phyloP scores from a whole-genome alignment of 495 filamentous ascomycete genomes.

The Penicillium parvum region DNA sequence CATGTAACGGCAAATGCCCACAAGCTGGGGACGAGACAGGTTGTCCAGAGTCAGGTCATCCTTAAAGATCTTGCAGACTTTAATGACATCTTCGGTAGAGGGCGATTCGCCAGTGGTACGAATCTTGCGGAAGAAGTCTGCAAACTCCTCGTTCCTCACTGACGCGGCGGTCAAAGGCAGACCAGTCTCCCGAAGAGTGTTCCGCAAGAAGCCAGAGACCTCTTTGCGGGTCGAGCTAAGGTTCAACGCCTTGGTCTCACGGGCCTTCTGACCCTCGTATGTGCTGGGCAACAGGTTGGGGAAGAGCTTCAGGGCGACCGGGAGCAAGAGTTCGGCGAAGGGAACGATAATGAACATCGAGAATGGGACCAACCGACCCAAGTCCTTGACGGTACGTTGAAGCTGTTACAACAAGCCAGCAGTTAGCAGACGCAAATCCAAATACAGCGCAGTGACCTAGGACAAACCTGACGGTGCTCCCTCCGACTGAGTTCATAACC shows the following conservation, averaged over 20 bases:
- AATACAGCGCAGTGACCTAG: neutral
- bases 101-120: conserved; percentile 86
- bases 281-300: conserved; percentile 96
- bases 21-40: conserved; percentile 88
- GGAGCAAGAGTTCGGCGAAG: conserved; percentile 92
- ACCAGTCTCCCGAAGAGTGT: conserved; percentile 89
- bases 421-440: conserved; percentile 10
- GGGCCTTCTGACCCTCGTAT: conserved; percentile 86
- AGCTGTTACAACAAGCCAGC: conserved; percentile 45
- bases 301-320: conserved; percentile 88
- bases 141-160: conserved; percentile 89
- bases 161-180: conserved; percentile 80
- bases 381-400: conserved; percentile 86
- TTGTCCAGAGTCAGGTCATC: conserved; percentile 98
- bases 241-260: conserved; percentile 78
- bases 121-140: conserved; percentile 97
- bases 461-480: conserved; percentile 75
- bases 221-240: conserved; percentile 87
- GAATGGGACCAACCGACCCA: conserved; percentile 90
- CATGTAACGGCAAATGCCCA: conserved; percentile 98
- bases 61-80: conserved; percentile 99
- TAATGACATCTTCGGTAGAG: conserved; percentile 87
- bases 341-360: conserved; percentile 96
- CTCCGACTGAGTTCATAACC: conserved; percentile 94
- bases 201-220: conserved; percentile 84